These are phyloP conservation scores for Penicillium sp. DNA, from an alignment of 2,329 filamentous ascomycete genomes.

Conservation along the genomic window DNA sequence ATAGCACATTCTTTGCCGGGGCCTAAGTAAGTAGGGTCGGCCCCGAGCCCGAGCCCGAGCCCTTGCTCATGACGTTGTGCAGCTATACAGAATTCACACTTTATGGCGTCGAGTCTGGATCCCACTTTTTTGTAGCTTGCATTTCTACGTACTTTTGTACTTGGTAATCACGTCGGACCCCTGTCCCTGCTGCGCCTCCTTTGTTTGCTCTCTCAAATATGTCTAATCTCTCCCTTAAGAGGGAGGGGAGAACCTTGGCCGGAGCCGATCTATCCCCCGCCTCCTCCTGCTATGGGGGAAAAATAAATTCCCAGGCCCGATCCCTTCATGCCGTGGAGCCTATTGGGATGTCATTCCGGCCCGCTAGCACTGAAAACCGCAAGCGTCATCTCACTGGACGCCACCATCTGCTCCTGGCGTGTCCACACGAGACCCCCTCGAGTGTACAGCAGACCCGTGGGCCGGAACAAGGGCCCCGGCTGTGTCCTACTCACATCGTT, in stretches of 20 bases:
- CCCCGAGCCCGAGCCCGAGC: neutral
- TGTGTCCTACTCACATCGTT: neutral
- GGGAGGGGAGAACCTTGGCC: neutral
- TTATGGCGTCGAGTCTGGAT: constrained; percentile 14
- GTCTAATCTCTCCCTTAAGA: neutral
- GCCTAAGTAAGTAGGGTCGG: neutral
- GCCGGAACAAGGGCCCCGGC: neutral
- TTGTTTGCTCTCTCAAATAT: neutral
- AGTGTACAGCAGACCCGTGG: neutral
- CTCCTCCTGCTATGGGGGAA: neutral
- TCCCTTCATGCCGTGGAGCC: constrained; percentile 18
- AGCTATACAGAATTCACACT: constrained; percentile 4
- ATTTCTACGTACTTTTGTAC: constrained; percentile 3
- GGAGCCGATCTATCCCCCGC: neutral
- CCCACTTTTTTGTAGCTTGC: constrained; percentile 1
- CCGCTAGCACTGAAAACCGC: neutral
- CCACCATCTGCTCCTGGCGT: constrained; percentile 13
- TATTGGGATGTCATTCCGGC: constrained; percentile 18
- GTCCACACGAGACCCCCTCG: constrained; percentile 4
- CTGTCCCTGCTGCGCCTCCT: neutral
- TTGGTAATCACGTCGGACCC: neutral
- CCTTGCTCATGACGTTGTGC: constrained; percentile 19
- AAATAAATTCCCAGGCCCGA: neutral
- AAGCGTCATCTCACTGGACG: constrained; percentile 6
- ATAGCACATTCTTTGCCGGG: neutral